Base-by-base conservation (phyloP, 176 grass and related monocot genomes). In the Musa itinerans region DNA sequence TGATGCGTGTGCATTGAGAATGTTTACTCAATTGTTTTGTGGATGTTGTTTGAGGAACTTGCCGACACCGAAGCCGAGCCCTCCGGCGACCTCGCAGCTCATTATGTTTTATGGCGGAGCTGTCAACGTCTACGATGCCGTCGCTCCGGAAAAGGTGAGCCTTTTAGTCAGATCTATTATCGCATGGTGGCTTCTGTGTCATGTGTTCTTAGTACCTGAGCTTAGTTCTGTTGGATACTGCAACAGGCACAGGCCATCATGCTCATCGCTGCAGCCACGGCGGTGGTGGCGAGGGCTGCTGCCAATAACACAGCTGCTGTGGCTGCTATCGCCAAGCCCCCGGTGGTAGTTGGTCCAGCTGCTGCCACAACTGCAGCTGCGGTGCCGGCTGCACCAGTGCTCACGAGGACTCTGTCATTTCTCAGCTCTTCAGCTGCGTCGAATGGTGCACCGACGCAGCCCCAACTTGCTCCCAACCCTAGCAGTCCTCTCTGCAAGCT, bases 181-280 rank as follows among this genome's bases (percentile, higher is more conserved):
- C 23, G 14, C 22, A 53, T 17, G 50, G 25, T 8, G 43, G 57
- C 72, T 66, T 74, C 83, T 54, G 83, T 59, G 14, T 67, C 43
- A 70, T 9, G 48, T 70, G 27, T 34, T 17, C 13, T 65, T 65
- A 25, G 3, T 63, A 10, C 66, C 17, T 48, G 66, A 69, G 49
- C 66, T 49, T 70, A 15, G 68, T 70, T 21, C 15, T 50, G 6
- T 27, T 55, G 51, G 21, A 53, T 55, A 24, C 25, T 70, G 79
- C 2, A 11, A 87, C 71, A 99, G 96, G 91, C 96, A 73, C 89
- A 95, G 57, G 96, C 96, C 71, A 99, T 99, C 77, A 92, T 99
- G 96, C 86, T 99, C 68, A 94, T 99, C 68, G 91, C 96, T 23
- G 93, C 93, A 13, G 81, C 91, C 0, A 83, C 88, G 0, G 81